These are phyloP conservation scores for Isabelozyma gotoi DNA, from an alignment of 805 yeast species.

Conservation along the genomic window DNA sequence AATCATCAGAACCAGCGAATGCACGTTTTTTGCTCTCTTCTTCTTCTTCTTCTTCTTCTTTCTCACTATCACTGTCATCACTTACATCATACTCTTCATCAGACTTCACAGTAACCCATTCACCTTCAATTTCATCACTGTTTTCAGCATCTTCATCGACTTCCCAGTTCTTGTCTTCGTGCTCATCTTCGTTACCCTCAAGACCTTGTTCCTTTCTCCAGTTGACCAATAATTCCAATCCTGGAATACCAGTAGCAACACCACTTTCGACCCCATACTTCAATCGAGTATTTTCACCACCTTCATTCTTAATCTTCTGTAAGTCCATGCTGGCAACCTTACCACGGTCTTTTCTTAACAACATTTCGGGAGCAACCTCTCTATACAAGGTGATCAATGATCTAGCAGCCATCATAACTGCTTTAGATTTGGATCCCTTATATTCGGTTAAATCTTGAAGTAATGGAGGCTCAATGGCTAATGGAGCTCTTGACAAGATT, in stretches of 20 bases:
- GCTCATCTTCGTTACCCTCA: slow-evolving; percentile 49
- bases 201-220: slow-evolving; percentile 72
- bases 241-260: slow-evolving; percentile 75
- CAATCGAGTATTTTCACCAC: slow-evolving; percentile 46
- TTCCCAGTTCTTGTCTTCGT: slow-evolving; percentile 51
- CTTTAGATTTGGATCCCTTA: slow-evolving; percentile 89
- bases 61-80: slow-evolving; percentile 50
- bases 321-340: slow-evolving; percentile 84
- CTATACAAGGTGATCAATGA: slow-evolving; percentile 82
- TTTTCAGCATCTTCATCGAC: slow-evolving; percentile 52
- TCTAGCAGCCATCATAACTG: slow-evolving; percentile 93
- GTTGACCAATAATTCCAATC: slow-evolving; percentile 82
- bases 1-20: slow-evolving; percentile 5
- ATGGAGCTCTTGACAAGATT: slow-evolving; percentile 87
- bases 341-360: slow-evolving; percentile 87
- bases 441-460: slow-evolving; percentile 89
- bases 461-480: slow-evolving; percentile 85
- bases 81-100: slow-evolving; percentile 70
- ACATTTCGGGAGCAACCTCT: slow-evolving; percentile 96
- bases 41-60: slow-evolving; percentile 29
- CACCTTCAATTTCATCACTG: slow-evolving; percentile 75
- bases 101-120: slow-evolving; percentile 87
- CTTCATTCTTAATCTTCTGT: slow-evolving; percentile 27
- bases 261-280: slow-evolving; percentile 74
- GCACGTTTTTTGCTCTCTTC: slow-evolving; percentile 21